These are phyloP conservation scores for Ogataea trehaloabstinens DNA, from an alignment of 805 yeast genomes.

Conservation along the genomic window DNA sequence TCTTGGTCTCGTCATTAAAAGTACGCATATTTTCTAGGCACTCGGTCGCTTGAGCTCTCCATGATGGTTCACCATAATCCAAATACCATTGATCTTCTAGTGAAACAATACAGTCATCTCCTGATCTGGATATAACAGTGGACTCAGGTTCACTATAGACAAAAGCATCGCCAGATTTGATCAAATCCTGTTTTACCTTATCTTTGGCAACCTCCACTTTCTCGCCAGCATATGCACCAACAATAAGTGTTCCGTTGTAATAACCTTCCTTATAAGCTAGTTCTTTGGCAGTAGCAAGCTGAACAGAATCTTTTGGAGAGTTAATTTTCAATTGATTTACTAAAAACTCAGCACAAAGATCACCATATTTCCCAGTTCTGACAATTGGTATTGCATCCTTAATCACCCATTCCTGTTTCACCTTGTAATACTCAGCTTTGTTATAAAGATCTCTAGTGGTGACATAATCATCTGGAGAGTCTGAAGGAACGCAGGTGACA, in stretches of 20 bases:
- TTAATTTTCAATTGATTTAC: slow-evolving; percentile 86
- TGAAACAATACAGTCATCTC: slow-evolving; percentile 95
- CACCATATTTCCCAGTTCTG: slow-evolving; percentile 83
- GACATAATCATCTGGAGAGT: slow-evolving; percentile 95
- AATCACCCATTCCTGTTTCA: slow-evolving; percentile 82
- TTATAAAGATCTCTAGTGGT: slow-evolving; percentile 79
- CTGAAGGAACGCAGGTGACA: slow-evolving; percentile 98
- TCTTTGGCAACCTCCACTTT: slow-evolving; percentile 90
- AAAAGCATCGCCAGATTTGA: slow-evolving; percentile 77
- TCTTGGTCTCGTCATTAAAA: slow-evolving; percentile 76
- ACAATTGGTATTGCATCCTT: slow-evolving; percentile 73
- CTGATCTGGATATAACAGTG: slow-evolving; percentile 87
- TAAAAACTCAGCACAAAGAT: slow-evolving; percentile 77
- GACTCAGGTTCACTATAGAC: slow-evolving; percentile 94
- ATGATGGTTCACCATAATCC: slow-evolving; percentile 91
- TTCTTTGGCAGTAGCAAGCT: slow-evolving; percentile 90
- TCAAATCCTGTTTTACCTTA: slow-evolving; percentile 77
- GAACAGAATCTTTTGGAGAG: slow-evolving; percentile 88
- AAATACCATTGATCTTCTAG: slow-evolving; percentile 98
- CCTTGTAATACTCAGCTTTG: slow-evolving; percentile 88
- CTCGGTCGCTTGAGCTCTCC: slow-evolving; percentile 82
- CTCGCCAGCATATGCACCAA: slow-evolving; percentile 84
- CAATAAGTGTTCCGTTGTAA: slow-evolving; percentile 79
- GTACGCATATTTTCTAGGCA: slow-evolving; percentile 76
- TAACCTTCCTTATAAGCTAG: slow-evolving; percentile 94